Evolutionary conservation across 177 flowering plant genomes (phyloP).

Genomic region (Vitis hybrid): DNA sequence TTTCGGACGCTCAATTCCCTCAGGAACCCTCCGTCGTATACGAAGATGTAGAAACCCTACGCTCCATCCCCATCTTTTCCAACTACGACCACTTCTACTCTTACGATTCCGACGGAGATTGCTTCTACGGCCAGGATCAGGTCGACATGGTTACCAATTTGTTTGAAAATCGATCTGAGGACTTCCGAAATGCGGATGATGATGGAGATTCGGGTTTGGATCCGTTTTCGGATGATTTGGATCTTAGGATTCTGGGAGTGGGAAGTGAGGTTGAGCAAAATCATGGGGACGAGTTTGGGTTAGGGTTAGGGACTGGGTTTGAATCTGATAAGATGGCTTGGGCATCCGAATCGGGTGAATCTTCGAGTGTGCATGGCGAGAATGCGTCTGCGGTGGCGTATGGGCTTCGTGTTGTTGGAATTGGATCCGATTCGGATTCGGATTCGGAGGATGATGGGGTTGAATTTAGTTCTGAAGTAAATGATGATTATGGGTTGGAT

Average conservation of each 20-base stretch:
- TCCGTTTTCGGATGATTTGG: not conserved
- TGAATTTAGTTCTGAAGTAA: not conserved
- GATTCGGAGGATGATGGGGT: conserved; percentile 11
- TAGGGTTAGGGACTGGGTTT: not conserved
- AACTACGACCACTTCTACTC: not conserved
- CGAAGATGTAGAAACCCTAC: not conserved
- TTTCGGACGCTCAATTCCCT: not conserved
- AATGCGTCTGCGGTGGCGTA: too few species aligned
- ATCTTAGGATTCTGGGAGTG: not conserved
- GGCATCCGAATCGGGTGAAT: not conserved
- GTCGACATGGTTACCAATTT: not conserved
- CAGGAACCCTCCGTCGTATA: not conserved
- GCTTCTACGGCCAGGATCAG: not conserved
- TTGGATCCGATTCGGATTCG: conserved; percentile 27
- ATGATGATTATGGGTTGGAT: conserved; percentile 3
- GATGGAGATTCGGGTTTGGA: not conserved
- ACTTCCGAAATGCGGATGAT: not conserved
- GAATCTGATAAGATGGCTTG: not conserved
- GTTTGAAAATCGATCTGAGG: not conserved
- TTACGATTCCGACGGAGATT: not conserved
- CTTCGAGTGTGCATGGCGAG: not conserved
- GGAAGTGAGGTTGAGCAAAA: not conserved
- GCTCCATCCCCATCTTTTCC: not conserved
- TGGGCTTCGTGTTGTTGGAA: conserved; percentile 27
- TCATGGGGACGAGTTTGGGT: not conserved